Evolutionary conservation across 2,329 filamentous ascomycete genomes (phyloP), one percentile per base, ranked within the genome.

Genomic region (Neonectria ditissima): DNA sequence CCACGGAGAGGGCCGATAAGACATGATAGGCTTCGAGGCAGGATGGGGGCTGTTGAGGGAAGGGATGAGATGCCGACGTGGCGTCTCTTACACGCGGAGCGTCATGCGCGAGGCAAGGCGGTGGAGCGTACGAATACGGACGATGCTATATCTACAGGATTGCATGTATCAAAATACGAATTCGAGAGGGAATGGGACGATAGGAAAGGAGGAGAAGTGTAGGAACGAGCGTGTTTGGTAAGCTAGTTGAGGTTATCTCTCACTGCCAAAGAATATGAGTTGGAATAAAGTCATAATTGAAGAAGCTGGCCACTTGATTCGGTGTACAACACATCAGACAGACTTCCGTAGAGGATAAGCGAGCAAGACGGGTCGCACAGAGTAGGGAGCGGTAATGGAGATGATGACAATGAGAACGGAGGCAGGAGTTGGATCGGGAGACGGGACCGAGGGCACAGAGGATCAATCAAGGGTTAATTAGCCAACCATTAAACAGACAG

Each of bases 401-500:
- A 43, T 11, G n/a, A 30, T 22, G 7, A 37, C 22, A 18, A 26
- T 10, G 8, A 28, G 28, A 20, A 20, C 28, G 20, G 54, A 41
- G 22, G 13, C 30, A 24, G 53, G 53, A 56, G n/a, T 30, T 48
- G 13, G 26, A n/a, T 26, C 28, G 13, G 20, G 13, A 10, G 44
- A 48, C 8, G 45, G 37, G 44, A 54, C 32, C 52, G 44, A 61
- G 59, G 44, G 50, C 28, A 47, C 18, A 55, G 41, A 22, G 11
- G 34, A 37, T 37, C 34, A 10, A 20, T n/a, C n/a, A 18, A 30
- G 28, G 47, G 26, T 5, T n/a, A 34, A 30, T 18, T 26, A 65
- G 45, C 69, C 66, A 72, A 72, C 67, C 16, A 67, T 48, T 6
- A 26, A 26, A 4, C 24, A 50, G 26, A 14, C 20, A 7, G 9